A percentile compares a stretch with the other conserved stretches of the same genome.
Evolutionary conservation across 192 early-diverging fungal genomes (phyloP).

Genomic region (Backusella sp.): DNA sequence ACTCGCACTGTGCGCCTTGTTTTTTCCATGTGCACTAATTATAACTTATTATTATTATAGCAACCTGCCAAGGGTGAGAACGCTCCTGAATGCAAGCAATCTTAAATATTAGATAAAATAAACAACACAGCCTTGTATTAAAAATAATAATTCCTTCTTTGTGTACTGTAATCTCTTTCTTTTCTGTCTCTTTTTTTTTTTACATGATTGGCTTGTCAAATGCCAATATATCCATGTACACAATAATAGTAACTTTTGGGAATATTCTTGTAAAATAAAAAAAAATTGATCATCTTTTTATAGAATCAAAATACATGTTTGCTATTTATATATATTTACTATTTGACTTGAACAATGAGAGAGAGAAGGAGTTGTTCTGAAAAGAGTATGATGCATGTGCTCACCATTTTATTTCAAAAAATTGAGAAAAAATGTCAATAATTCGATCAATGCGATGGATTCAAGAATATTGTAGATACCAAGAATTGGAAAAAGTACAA

Average conservation of each 20-base stretch:
- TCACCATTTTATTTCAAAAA: too few relatives aligned
- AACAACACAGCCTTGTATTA: constrained; percentile 2
- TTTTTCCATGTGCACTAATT: background rate
- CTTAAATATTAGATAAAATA: constrained; percentile 23
- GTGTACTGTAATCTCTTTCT: background rate
- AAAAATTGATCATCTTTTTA: constrained; percentile 4
- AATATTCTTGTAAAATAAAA: background rate
- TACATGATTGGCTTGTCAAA: background rate
- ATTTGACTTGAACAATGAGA: background rate
- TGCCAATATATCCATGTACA: background rate
- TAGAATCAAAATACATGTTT: background rate
- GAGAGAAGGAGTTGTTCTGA: background rate
- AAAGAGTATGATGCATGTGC: background rate
- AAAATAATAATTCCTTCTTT: background rate
- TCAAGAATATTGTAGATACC: too few relatives aligned
- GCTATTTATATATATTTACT: background rate
- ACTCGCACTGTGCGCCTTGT: background rate
- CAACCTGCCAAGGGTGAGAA: constrained; percentile 50
- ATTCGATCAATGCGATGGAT: too few relatives aligned
- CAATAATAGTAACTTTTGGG: background rate
- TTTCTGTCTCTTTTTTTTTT: background rate
- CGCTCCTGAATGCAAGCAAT: constrained; percentile 59
- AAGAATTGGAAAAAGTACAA: too few relatives aligned
- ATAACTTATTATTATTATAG: constrained; percentile 15
- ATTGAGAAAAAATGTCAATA: too few relatives aligned